A percentile compares a stretch with the other conserved stretches of the same genome.
phyloP scores from a whole-genome alignment of 805 yeast species.

The Torulaspora maleeae region DNA sequence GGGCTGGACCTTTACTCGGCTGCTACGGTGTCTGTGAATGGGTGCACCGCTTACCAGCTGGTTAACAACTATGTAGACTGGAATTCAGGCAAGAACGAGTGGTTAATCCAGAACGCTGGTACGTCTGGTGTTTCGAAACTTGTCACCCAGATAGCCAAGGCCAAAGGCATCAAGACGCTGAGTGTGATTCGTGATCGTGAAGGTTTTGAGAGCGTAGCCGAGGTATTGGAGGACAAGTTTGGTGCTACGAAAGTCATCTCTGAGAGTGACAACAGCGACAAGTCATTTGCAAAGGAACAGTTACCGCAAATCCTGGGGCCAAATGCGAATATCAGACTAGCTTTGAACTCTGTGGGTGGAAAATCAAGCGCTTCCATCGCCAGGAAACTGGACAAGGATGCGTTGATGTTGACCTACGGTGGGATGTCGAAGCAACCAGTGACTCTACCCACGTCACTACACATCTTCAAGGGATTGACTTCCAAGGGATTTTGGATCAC shows the following conservation, averaged over 20 bases:
- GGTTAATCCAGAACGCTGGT: slow-evolving; percentile 96
- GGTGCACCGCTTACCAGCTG: slow-evolving; percentile 87
- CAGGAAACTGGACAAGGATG: slow-evolving; percentile 70
- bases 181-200: slow-evolving; percentile 86
- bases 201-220: slow-evolving; percentile 56
- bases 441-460: slow-evolving; percentile 78
- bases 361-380: slow-evolving; percentile 75
- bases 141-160: slow-evolving; percentile 80
- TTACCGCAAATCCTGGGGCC: slow-evolving; percentile 40
- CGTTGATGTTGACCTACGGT: slow-evolving; percentile 85
- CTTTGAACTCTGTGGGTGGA: slow-evolving; percentile 93
- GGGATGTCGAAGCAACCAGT: slow-evolving; percentile 98
- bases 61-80: slow-evolving; percentile 55
- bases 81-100: slow-evolving; percentile 45
- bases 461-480: slow-evolving; percentile 83
- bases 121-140: slow-evolving; percentile 91
- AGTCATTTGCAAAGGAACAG: slow-evolving; percentile 58
- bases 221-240: slow-evolving; percentile 48
- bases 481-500: slow-evolving; percentile 94
- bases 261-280: slow-evolving; percentile 73
- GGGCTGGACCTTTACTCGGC: slow-evolving; percentile 56
- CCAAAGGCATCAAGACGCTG: slow-evolving; percentile 75
- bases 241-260: slow-evolving; percentile 90
- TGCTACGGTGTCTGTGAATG: slow-evolving; percentile 89
- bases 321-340: slow-evolving; percentile 59